Evolutionary conservation across 2,329 filamentous ascomycete genomes (phyloP).

Genomic region (Colletotrichum zoysiae): DNA sequence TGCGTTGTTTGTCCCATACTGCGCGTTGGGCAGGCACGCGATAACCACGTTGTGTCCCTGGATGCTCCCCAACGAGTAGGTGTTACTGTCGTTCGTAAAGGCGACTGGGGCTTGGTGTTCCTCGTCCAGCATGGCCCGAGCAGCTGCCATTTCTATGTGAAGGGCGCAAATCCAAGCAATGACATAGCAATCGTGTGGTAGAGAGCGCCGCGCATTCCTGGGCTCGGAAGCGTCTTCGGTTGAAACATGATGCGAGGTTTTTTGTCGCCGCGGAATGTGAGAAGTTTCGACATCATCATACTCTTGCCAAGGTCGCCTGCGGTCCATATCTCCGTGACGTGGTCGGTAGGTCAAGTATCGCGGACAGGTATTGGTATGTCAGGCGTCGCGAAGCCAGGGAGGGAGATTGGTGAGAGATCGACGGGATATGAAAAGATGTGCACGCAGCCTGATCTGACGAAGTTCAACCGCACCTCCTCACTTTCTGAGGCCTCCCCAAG

Average conservation of each 20-base stretch:
- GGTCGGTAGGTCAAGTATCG: not conserved
- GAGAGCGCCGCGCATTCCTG: not conserved
- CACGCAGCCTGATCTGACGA: not conserved
- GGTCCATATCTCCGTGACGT: not conserved
- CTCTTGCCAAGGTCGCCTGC: not conserved
- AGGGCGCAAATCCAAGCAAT: slow-evolving; percentile 45
- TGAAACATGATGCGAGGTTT: not conserved
- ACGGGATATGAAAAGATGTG: not conserved
- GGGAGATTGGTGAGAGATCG: not conserved
- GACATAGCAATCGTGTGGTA: slow-evolving; percentile 33
- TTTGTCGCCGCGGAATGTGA: not conserved
- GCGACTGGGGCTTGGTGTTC: slow-evolving; percentile 8
- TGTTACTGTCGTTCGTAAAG: slow-evolving; percentile 11
- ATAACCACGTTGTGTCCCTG: slow-evolving; percentile 20
- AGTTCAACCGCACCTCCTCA: not conserved
- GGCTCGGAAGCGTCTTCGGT: not conserved
- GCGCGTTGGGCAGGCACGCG: not conserved
- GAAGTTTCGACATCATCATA: not conserved
- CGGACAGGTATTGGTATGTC: not conserved
- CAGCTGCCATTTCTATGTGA: slow-evolving; percentile 38
- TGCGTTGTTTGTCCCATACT: slow-evolving; percentile 20
- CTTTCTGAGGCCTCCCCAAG: not conserved
- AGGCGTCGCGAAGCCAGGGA: not conserved
- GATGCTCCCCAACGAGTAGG: slow-evolving; percentile 14
- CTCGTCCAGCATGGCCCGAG: slow-evolving; percentile 43